Evolutionary conservation across 352 stramenopile species (phyloP), one percentile per base, ranked within the genome.

Genomic region (Phytopythium delawarense): DNA sequence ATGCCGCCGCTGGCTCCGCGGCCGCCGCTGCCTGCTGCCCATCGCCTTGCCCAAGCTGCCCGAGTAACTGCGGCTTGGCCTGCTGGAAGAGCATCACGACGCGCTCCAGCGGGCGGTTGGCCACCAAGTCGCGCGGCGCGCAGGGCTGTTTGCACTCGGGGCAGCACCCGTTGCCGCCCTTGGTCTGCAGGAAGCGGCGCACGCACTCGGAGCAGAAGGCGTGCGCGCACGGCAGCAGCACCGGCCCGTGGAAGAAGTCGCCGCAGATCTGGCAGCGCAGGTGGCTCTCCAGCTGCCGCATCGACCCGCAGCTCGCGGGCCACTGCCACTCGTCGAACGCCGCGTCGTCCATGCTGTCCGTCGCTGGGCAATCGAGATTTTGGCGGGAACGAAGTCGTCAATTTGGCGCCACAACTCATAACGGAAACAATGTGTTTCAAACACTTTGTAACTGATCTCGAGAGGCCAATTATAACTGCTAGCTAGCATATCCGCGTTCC

Each of bases 141-240:
- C 84, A 93, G 46, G 79, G 69, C 57, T 81, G 72, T 72, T 95
- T 95, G 57, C 86, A 95, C 48, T 91, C 76, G 15, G 86, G 86
- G 64, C 86, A 95, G 70, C 72, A 91, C 23, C 81, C 78, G n/a
- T 82, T 70, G 21, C 82, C 78, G 34, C 79, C 82, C 57, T 81
- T 79, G 40, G 70, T 78, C 67, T 93, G 82, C 61, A 95, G 63
- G 62, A 90, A 92, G 55, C 83, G 82, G 37, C 86, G 82, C 53
- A 95, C 79, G 46, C 86, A 95, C 57, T 91, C 76, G 51, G 84
- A 93, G 74, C 86, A 95, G 64, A 95, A 95, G 42, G 78, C 84
- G 63, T 95, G 86, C 25, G 80, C 88, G 55, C 84, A 93, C 15
- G 79, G 79, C 55, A 95, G 64, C 56, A 93, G 61, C 51, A 95